Percentiles rank a stretch among this genome's conserved stretches.
These are phyloP conservation scores for Acacia confusa DNA, from an alignment of 306 rosid genomes.

Conservation along the genomic window DNA sequence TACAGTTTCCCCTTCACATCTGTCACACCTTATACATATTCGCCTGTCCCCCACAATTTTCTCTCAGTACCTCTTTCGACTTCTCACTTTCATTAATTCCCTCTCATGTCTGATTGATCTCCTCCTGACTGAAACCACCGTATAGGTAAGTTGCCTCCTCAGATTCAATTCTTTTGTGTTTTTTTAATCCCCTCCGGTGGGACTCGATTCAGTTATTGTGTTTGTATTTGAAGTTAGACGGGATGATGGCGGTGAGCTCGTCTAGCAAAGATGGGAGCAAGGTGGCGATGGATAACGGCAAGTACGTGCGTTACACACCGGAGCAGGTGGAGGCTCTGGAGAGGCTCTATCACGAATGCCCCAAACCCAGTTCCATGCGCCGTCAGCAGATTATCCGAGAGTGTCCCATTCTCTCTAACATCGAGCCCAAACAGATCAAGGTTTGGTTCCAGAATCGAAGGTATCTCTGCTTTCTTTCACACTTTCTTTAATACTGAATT, in stretches of 20 bases:
- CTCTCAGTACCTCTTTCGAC: constrained; percentile 25
- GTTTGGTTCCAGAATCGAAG: constrained; percentile 99
- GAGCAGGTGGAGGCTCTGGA: constrained; percentile 97
- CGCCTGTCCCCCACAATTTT: constrained; percentile 24
- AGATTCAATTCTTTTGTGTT: background rate
- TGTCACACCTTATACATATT: constrained; percentile 1
- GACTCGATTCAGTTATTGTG: background rate
- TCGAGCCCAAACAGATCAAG: constrained; percentile 97
- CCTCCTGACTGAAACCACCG: constrained; percentile 16
- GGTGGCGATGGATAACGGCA: constrained; percentile 85
- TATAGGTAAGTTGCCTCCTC: constrained; percentile 23
- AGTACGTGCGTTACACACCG: constrained; percentile 93
- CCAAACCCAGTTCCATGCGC: constrained; percentile 93
- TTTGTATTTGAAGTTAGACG: constrained; percentile 36
- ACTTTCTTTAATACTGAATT: background rate
- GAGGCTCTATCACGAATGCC: constrained; percentile 93
- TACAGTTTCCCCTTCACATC: constrained; percentile 14
- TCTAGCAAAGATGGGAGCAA: constrained; percentile 66
- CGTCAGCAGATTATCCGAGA: constrained; percentile 97
- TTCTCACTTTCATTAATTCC: background rate
- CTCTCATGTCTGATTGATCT: background rate
- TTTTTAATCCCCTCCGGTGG: background rate
- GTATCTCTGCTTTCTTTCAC: constrained; percentile 26
- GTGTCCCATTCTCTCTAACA: constrained; percentile 92
- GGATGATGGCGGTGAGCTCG: constrained; percentile 82